Evolutionary conservation across 768 basidiomycete species (phyloP), one percentile per base, ranked within the genome.

Genomic region (Phylloporus scabripes): DNA sequence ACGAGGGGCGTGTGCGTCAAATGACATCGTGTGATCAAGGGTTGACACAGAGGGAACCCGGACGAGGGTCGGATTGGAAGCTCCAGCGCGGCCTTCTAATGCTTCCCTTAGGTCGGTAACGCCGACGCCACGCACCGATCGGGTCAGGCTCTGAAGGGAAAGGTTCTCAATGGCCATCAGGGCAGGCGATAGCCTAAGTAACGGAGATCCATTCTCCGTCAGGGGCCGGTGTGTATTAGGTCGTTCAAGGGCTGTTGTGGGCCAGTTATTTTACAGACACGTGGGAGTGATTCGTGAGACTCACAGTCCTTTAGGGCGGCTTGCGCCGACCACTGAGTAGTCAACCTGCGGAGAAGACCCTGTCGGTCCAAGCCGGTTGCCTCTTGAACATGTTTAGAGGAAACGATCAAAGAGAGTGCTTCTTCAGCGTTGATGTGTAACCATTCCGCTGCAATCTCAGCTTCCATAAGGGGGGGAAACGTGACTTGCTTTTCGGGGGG

Each of bases 151-250:
- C 62, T 89, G 87, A 48, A 92, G 73, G 6, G 93, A 95, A 29
- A 90, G 73, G 64, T 95, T 95, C 59, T 93, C 88, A 45, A 89
- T 87, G 56, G 88, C 84, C 89, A 93, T 95, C 53, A 95, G 72
- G 14, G 85, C 83, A 29, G 89, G 89, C 5, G 89, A 86, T 29
- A 92, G 80, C 62, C 82, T 88, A 46, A 90, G 76, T 37, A 92
- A 75, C 3, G 87, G 85, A 2, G 86, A 81, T 34, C 85, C 70
- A 12, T 81, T 81, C 56, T 91, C 87, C 48, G 79, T 79, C 20
- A 85, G 75, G 18, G 79, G 76, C 18, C 90, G 82, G 51, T 77
- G 80, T 11, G 66, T 67, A 11, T 72, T 67, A 12, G 75, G 72
- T 43, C 71, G 71, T 57, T 85, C 83, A 28, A 80, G 70, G 9